Percentiles rank a stretch among this genome's conserved stretches.
Conservation (phyloP, 805 yeast species). For the Metschnikowia henanensis region DNA sequence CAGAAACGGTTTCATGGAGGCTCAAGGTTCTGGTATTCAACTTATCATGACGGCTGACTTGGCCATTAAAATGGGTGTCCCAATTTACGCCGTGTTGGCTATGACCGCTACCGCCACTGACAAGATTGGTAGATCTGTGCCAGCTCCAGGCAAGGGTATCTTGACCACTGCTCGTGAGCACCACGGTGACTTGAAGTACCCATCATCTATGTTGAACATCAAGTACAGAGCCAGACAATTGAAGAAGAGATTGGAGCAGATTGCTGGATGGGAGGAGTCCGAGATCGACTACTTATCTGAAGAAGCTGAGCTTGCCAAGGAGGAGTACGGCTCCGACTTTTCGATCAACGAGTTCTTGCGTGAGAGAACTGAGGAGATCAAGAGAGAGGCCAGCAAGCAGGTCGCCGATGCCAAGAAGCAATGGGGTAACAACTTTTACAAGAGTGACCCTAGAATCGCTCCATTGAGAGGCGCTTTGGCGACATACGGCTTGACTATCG, state of each 20-base stretch:
- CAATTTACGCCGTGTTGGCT: constrained; percentile 94
- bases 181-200: constrained; percentile 76
- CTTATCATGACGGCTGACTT: constrained; percentile 92
- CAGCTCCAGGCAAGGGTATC: constrained; percentile 99
- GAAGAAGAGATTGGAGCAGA: constrained; percentile 71
- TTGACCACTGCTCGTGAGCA: constrained; percentile 96
- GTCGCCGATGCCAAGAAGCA: constrained; percentile 83
- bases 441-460: constrained; percentile 89
- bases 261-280: constrained; percentile 79
- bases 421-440: constrained; percentile 96
- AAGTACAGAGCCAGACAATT: constrained; percentile 94
- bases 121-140: constrained; percentile 98
- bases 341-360: constrained; percentile 51
- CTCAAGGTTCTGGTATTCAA: constrained; percentile 99
- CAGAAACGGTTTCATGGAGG: constrained; percentile 98
- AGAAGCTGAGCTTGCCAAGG: constrained; percentile 61
- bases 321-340: constrained; percentile 51
- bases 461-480: constrained; percentile 98
- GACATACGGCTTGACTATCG: constrained; percentile 87
- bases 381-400: constrained; percentile 83
- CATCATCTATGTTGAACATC: constrained; percentile 80
- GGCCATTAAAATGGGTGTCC: constrained; percentile 98
- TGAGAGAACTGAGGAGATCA: constrained; percentile 87
- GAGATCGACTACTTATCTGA: constrained; percentile 71
- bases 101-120: constrained; percentile 96